Evolutionary conservation across 1,284 basidiomycete genomes (phyloP), one percentile per base, ranked within the genome.

Genomic region (Gastroboletus turbinatus): DNA sequence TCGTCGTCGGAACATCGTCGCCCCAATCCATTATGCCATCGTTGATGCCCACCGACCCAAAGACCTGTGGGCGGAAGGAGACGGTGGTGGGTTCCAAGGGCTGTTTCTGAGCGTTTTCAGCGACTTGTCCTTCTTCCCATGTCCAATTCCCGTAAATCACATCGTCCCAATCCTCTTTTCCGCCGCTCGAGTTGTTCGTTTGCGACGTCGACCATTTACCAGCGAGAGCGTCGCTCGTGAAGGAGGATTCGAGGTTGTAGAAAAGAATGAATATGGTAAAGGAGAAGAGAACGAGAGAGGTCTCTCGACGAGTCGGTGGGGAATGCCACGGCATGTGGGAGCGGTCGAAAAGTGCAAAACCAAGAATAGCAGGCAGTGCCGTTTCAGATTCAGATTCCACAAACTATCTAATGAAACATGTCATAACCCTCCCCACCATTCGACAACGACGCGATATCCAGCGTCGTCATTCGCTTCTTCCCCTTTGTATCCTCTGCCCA

Each of bases 401-500:
- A 35, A 19, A 19, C 21, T 21, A 39, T 4, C 45, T 55, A 63
- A 52, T 61, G 57, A 46, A 68, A 52, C 55, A 67, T 23, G 13
- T 57, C 56, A 19, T 39, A 39, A 10, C 25, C 44, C 2, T 64
- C 61, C 0, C 50, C 57, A 1, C 47, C 32, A 14, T 46, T 47
- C 8, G 65, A 56, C 13, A 72, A 35, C 25, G 56, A 65, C 27
- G 68, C 67, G 6, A 69, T 59, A 9, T 68, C 67, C 45, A 73
- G 8, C 56, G 67, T 70, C 17, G 69, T 69, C 59, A 69, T 62
- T 43, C 69, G 68, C 61, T 83, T 78, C 76, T 89, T 89, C 29
- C 87, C 88, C 67, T 81, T 83, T 52, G 89, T 92, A 66, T 90
- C 89, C 73, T 92, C 89, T 19, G 89, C 89, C 67, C 89, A 91